A percentile compares a stretch with the other conserved stretches of the same genome.
These are phyloP conservation scores for Termitomyces sp. DNA, from an alignment of 768 basidiomycete species.

Conservation along the genomic window DNA sequence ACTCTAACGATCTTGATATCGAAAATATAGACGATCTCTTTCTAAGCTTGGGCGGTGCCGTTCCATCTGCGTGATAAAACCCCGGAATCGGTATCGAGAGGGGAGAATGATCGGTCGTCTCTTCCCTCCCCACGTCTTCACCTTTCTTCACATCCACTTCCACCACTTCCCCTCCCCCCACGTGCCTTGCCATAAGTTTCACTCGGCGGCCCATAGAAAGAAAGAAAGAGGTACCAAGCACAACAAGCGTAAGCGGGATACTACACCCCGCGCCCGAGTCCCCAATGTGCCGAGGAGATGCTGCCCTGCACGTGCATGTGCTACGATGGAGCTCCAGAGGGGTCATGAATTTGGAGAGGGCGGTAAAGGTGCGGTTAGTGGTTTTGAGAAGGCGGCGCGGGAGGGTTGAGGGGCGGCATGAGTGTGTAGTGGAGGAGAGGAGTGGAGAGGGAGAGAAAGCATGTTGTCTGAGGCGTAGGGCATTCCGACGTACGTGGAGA, in stretches of 20 bases:
- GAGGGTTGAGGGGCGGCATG: not conserved
- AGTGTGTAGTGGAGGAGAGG: not conserved
- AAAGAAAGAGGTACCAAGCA: slow-evolving; percentile 92
- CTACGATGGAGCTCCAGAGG: slow-evolving; percentile 69
- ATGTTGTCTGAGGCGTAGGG: not conserved
- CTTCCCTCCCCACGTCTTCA: too few relatives aligned
- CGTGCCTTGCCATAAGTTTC: too few relatives aligned
- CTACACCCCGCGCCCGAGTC: slow-evolving; percentile 72
- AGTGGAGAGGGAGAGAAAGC: not conserved
- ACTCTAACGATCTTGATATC: too few relatives aligned
- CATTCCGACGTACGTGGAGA: too few relatives aligned
- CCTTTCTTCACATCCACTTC: too few relatives aligned
- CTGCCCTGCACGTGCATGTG: slow-evolving; percentile 74
- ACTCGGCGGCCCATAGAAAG: slow-evolving; percentile 57
- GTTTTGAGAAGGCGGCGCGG: too few relatives aligned
- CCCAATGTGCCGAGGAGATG: slow-evolving; percentile 64
- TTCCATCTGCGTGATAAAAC: too few relatives aligned
- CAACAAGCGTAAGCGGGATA: slow-evolving; percentile 86
- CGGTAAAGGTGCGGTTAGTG: slow-evolving; percentile 28
- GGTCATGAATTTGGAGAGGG: slow-evolving; percentile 82
- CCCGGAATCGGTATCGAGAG: not conserved
- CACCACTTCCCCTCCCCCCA: not conserved
- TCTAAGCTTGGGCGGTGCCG: too few relatives aligned
- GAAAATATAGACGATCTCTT: too few relatives aligned
- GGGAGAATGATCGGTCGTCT: not conserved